Percentiles rank a stretch among this genome's conserved stretches.
Conservation (phyloP, 352 stramenopile species). For the Plasmopara halstedii region DNA sequence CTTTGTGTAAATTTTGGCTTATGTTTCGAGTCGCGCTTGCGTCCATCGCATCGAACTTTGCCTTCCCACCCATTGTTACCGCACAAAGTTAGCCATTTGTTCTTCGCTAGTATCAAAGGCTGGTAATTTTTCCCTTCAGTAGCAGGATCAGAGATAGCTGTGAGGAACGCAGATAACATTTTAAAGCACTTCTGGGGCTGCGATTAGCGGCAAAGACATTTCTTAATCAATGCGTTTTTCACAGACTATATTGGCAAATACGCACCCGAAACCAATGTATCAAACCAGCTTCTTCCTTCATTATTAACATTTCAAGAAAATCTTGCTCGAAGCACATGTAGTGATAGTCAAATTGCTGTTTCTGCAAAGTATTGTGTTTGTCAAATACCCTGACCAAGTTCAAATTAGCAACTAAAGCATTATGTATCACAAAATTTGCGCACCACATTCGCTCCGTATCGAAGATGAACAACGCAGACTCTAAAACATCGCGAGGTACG, state of each 20-base stretch:
- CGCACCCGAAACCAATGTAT: slow-evolving; percentile 71
- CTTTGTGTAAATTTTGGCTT: slow-evolving; percentile 54
- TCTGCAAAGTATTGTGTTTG: slow-evolving; percentile 61
- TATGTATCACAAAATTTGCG: neutral
- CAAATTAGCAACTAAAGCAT: neutral
- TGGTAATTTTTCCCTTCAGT: slow-evolving; percentile 32
- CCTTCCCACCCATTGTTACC: slow-evolving; percentile 66
- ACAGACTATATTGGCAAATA: neutral
- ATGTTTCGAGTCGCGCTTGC: slow-evolving; percentile 30
- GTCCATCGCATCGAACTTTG: slow-evolving; percentile 43
- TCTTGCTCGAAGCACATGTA: slow-evolving; percentile 74
- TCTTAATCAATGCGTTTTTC: too few species aligned
- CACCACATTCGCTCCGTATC: slow-evolving; percentile 64
- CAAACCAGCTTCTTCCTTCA: slow-evolving; percentile 64
- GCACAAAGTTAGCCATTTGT: slow-evolving; percentile 57
- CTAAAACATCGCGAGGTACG: slow-evolving; percentile 58
- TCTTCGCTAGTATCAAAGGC: slow-evolving; percentile 50
- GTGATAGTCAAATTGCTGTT: slow-evolving; percentile 55
- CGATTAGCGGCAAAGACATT: slow-evolving; percentile 4
- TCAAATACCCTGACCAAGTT: slow-evolving; percentile 46
- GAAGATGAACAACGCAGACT: slow-evolving; percentile 55
- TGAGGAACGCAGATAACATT: slow-evolving; percentile 52
- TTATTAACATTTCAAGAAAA: slow-evolving; percentile 65
- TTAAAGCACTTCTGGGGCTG: slow-evolving; percentile 59
- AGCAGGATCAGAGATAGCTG: slow-evolving; percentile 40